Evolutionary conservation across 1,284 basidiomycete genomes (phyloP).

Genomic region (Boletus mariae): DNA sequence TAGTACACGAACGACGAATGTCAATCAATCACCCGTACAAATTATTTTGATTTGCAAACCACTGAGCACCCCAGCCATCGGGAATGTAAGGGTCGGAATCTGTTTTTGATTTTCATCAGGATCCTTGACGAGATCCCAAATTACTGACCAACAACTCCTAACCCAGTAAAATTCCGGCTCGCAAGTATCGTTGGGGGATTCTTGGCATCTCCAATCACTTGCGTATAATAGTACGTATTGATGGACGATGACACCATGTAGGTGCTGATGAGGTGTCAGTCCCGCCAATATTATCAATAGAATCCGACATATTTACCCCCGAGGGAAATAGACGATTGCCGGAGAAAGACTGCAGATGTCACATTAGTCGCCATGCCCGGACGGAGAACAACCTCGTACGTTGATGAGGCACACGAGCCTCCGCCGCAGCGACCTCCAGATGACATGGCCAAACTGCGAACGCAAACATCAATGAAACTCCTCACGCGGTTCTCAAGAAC

Average conservation of each 20-base stretch:
- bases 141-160: conserved; percentile 47
- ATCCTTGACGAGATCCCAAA: not conserved
- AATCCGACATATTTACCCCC: conserved; percentile 3
- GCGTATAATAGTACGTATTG: conserved; percentile 49
- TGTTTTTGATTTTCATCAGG: conserved; percentile 9
- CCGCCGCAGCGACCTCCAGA: conserved; percentile 14
- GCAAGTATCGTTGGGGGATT: conserved; percentile 47
- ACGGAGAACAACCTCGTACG: conserved; percentile 4
- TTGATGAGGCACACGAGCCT: conserved; percentile 15
- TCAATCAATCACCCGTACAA: conserved; percentile 26
- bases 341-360: conserved; percentile 13
- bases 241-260: conserved; percentile 50
- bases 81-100: conserved; percentile 45
- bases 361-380: not conserved
- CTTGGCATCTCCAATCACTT: conserved; percentile 45
- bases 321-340: conserved; percentile 18
- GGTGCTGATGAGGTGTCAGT: conserved; percentile 12
- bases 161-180: conserved; percentile 43
- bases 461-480: not conserved
- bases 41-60: conserved; percentile 51
- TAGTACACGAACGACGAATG: not conserved
- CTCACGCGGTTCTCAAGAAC: not conserved
- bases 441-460: conserved; percentile 19
- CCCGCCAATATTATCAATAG: too few species aligned
- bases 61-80: conserved; percentile 34